A percentile compares a stretch with the other conserved stretches of the same genome.
Evolutionary conservation across 345 rosid genomes (phyloP).

Genomic region (Turritis glabra): DNA sequence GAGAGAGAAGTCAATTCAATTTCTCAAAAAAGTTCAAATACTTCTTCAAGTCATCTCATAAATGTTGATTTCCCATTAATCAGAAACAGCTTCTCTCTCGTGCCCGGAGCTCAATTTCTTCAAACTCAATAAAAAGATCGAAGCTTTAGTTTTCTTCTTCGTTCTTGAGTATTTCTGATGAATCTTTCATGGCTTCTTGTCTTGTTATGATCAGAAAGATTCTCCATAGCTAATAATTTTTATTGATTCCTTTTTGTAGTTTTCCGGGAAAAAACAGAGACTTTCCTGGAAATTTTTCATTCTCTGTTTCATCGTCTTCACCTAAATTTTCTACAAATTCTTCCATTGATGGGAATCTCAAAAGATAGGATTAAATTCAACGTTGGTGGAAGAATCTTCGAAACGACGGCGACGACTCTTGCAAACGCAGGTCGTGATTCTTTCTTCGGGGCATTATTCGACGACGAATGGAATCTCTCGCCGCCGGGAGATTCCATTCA

Average conservation of each 20-base stretch:
- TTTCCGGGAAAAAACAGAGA: slow-evolving; percentile 1
- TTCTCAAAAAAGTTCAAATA: slow-evolving; percentile 37
- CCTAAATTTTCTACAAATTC: background rate
- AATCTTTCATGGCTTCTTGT: slow-evolving; percentile 14
- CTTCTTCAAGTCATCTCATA: slow-evolving; percentile 28
- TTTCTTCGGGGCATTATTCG: slow-evolving; percentile 81
- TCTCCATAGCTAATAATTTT: background rate
- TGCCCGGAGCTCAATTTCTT: slow-evolving; percentile 52
- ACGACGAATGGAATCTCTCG: slow-evolving; percentile 69
- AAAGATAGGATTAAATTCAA: slow-evolving; percentile 78
- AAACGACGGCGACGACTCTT: slow-evolving; percentile 88
- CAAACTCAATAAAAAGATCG: slow-evolving; percentile 12
- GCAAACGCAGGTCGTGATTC: slow-evolving; percentile 94
- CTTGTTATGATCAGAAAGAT: slow-evolving; percentile 1
- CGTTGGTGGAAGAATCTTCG: slow-evolving; percentile 88
- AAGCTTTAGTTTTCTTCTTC: background rate
- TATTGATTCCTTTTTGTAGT: slow-evolving; percentile 8
- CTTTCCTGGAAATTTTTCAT: background rate
- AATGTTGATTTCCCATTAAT: slow-evolving; percentile 41
- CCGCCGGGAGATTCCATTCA: slow-evolving; percentile 35
- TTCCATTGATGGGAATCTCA: slow-evolving; percentile 59
- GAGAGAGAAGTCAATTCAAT: slow-evolving; percentile 27
- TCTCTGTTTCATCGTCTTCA: background rate
- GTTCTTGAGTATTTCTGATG: background rate
- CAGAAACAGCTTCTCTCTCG: slow-evolving; percentile 38